These are phyloP conservation scores for Flaveria bidentis DNA, from an alignment of 129 eudicot species.

Conservation along the genomic window DNA sequence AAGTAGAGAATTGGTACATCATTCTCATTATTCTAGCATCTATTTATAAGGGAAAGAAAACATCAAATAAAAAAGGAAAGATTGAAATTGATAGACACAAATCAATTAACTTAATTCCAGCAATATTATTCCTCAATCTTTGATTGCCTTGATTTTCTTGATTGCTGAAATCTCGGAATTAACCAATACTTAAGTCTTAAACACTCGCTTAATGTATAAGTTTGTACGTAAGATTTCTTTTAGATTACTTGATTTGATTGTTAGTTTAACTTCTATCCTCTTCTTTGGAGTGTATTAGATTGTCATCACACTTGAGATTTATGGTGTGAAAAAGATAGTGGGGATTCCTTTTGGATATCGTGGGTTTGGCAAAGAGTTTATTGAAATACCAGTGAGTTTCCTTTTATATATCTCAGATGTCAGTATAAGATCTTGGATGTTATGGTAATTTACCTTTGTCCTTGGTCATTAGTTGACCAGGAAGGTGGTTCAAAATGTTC, in stretches of 20 bases:
- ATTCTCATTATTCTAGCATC: no score
- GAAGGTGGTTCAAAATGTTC: slow-evolving; percentile 94
- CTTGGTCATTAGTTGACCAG: slow-evolving; percentile 61
- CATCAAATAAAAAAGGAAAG: no score
- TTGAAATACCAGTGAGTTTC: slow-evolving; percentile 87
- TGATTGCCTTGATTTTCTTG: no score
- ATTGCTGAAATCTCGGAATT: no score
- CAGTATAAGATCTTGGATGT: slow-evolving; percentile 9
- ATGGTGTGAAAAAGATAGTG: slow-evolving; percentile 90
- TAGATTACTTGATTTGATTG: not conserved
- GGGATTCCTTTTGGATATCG: slow-evolving; percentile 99
- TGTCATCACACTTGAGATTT: slow-evolving; percentile 93
- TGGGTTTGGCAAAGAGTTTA: slow-evolving; percentile 72
- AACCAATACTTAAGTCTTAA: no score
- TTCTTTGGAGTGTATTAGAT: slow-evolving; percentile 54
- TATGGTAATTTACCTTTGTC: slow-evolving; percentile 19
- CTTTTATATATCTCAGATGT: slow-evolving; percentile 3
- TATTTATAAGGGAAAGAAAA: no score
- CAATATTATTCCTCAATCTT: no score
- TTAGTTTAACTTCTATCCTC: slow-evolving; percentile 11
- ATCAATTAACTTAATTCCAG: no score
- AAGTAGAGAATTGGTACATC: no score
- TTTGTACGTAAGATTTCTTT: not conserved
- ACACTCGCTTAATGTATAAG: no score
- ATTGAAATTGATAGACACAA: no score